Evolutionary conservation across 1,284 basidiomycete genomes (phyloP), one percentile per base, ranked within the genome.

Genomic region (Singerocomus inundabilis): DNA sequence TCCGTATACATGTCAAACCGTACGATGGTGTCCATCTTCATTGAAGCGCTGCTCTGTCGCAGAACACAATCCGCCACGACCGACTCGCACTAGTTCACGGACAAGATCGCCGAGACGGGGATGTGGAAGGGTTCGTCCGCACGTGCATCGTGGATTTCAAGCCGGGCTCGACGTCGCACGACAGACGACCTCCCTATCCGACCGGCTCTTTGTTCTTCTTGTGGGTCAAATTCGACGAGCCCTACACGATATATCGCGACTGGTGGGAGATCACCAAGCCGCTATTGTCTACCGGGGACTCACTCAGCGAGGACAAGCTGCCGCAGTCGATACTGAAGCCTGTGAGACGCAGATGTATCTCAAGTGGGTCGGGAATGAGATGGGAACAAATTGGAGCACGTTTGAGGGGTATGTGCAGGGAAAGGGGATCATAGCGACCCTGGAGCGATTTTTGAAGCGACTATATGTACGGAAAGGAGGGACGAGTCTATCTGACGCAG

Each of bases 191-290:
- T n/a, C n/a, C n/a, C n/a, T n/a, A n/a, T n/a, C n/a, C n/a, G n/a
- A n/a, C n/a, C n/a, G n/a, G n/a, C n/a, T n/a, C n/a, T n/a, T n/a
- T n/a, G n/a, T n/a, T n/a, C n/a, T n/a, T n/a, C n/a, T n/a, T n/a
- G n/a, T n/a, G n/a, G n/a, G n/a, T n/a, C n/a, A n/a, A n/a, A n/a
- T n/a, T 98, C 68, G 94, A 98, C 69, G 93, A 99, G 67, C 96
- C 96, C 0, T 99, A 99, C 67, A 85, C 98, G 74, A 96, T 97
- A 84, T 98, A 98, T 71, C 85, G 97, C 44, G 92, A 98, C 66
- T 99, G 94, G 94, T 79, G 97, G 47, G 97, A 99, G 70, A 78
- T 96, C 44, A 98, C 97, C 7, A 89, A 93, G 63, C 73, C 68
- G 16, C 74, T 96, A 29, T 75, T 97, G 6, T 71, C 76, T 1